Conservation (phyloP, 2,329 filamentous ascomycete genomes). For the Dactylellina drechsleri region DNA sequence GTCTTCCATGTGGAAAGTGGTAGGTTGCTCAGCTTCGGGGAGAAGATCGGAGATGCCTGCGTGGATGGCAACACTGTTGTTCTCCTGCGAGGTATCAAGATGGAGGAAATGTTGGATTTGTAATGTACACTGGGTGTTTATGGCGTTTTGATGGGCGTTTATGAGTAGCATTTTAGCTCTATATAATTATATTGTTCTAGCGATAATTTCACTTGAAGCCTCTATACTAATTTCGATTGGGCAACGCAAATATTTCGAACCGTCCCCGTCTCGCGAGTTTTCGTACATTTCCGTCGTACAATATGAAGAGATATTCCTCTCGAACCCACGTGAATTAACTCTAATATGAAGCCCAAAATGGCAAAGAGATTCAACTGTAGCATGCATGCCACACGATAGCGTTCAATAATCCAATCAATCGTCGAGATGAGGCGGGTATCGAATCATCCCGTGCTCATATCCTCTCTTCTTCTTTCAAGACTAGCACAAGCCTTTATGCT, state of each 20-base stretch:
- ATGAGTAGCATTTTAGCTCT: neutral
- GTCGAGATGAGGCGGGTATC: conserved; percentile 1
- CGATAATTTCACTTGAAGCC: neutral
- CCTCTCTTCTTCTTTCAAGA: conserved; percentile 5
- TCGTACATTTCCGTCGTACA: too few relatives aligned
- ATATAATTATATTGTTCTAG: conserved; percentile 4
- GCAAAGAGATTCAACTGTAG: too few relatives aligned
- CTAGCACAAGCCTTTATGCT: conserved; percentile 21
- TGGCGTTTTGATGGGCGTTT: conserved; percentile 31
- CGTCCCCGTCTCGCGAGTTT: conserved; percentile 9
- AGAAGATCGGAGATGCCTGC: conserved; percentile 79
- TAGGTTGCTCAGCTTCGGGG: conserved; percentile 82
- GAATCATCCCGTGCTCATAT: too few relatives aligned
- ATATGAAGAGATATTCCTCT: neutral
- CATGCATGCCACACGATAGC: neutral
- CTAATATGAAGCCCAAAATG: neutral
- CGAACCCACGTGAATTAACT: conserved; percentile 29
- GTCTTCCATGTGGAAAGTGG: conserved; percentile 95
- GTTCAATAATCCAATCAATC: neutral
- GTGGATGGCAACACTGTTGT: conserved; percentile 90
- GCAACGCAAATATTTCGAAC: conserved; percentile 35
- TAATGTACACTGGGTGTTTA: conserved; percentile 8
- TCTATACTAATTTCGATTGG: neutral
- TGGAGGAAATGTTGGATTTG: conserved; percentile 74
- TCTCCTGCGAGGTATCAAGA: conserved; percentile 81